phyloP scores from a whole-genome alignment of 257 asterid genomes.

The Plectranthus barbatus region DNA sequence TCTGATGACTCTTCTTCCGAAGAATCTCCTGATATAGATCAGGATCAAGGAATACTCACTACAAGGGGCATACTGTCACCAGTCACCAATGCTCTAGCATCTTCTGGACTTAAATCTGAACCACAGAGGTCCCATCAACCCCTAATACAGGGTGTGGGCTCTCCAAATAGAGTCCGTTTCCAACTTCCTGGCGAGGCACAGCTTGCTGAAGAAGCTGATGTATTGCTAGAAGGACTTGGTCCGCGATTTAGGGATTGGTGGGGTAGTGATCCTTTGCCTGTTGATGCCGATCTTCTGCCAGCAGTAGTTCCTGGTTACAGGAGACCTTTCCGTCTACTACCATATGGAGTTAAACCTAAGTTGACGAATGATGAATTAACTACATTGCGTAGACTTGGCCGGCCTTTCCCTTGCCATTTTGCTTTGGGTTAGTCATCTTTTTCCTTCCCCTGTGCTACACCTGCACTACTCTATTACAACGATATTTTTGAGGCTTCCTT shows the following conservation, averaged over 20 bases:
- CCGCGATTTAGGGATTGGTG: conserved; percentile 97
- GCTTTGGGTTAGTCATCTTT: conserved; percentile 62
- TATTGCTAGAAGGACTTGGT: conserved; percentile 83
- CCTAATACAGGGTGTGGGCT: conserved; percentile 75
- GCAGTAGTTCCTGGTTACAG: conserved; percentile 75
- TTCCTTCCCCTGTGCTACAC: neutral
- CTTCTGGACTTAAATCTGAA: conserved; percentile 22
- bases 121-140: conserved; percentile 29
- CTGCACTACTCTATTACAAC: neutral
- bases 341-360: conserved; percentile 78
- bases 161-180: conserved; percentile 75
- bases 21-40: conserved; percentile 30
- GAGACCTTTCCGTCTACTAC: conserved; percentile 87
- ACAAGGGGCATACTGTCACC: conserved; percentile 21
- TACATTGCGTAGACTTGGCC: conserved; percentile 71
- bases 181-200: conserved; percentile 89
- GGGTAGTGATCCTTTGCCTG: conserved; percentile 89
- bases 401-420: conserved; percentile 92
- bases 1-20: conserved; percentile 26
- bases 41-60: conserved; percentile 20
- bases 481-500: neutral
- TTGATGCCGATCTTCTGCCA: conserved; percentile 96
- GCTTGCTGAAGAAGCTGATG: conserved; percentile 71
- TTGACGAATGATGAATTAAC: conserved; percentile 94
- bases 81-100: conserved; percentile 16